Evolutionary conservation across 2,329 filamentous ascomycete species (phyloP).

Genomic region (Penicillium sp.): DNA sequence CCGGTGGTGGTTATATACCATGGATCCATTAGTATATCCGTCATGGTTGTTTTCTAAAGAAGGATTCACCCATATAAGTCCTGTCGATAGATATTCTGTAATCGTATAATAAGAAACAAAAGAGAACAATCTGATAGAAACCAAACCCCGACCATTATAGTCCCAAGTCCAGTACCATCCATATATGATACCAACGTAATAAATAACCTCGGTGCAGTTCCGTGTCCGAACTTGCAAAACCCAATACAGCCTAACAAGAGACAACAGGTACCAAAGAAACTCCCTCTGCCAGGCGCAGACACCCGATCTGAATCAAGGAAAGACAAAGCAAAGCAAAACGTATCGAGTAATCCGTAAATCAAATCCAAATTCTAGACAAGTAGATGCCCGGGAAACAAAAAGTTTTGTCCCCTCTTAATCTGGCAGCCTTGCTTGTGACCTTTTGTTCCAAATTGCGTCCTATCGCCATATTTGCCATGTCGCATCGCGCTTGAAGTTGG

Average conservation of each 20-base stretch:
- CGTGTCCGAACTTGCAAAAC: background rate
- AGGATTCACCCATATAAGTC: background rate
- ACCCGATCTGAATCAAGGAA: background rate
- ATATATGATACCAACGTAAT: slow-evolving; percentile 2
- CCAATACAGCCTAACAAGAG: background rate
- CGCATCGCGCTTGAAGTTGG: background rate
- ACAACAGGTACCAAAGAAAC: background rate
- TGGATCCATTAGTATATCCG: background rate
- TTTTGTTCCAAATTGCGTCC: background rate
- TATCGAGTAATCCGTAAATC: background rate
- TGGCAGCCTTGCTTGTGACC: background rate
- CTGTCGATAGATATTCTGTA: slow-evolving; percentile 5
- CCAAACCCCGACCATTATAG: background rate
- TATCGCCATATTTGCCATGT: background rate
- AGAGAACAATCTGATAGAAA: background rate
- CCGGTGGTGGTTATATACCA: background rate
- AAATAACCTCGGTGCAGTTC: background rate
- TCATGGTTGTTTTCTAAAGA: background rate
- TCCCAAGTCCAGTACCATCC: slow-evolving; percentile 1
- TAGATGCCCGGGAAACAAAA: background rate
- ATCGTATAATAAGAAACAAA: slow-evolving; percentile 1
- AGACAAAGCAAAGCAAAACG: background rate
- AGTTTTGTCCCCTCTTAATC: background rate
- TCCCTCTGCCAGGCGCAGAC: background rate
- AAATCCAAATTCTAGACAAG: background rate